Percentiles rank a stretch among this genome's conserved stretches.
Evolutionary conservation across 208 protist genomes (phyloP).

Genomic region (Novymonas esmeraldas): DNA sequence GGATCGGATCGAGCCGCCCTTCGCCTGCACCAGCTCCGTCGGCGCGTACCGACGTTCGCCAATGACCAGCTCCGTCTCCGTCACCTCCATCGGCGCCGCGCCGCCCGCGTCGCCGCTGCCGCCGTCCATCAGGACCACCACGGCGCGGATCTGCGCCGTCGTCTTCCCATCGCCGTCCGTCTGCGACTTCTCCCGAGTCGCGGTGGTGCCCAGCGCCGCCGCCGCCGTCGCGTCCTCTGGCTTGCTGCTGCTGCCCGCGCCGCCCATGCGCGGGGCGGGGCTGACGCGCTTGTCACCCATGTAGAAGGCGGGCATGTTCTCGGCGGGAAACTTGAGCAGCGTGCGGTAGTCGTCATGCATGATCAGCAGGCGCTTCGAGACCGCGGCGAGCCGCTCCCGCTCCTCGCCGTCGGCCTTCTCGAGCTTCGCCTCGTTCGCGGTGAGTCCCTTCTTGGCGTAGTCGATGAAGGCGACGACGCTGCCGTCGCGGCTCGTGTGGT

Average conservation of each 20-base stretch:
- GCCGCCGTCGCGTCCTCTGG: constrained; percentile 3
- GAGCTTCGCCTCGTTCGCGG: constrained; percentile 26
- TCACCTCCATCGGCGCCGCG: constrained; percentile 13
- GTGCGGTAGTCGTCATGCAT: constrained; percentile 40
- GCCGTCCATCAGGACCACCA: constrained; percentile 20
- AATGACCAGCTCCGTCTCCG: constrained; percentile 21
- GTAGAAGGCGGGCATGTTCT: constrained; percentile 32
- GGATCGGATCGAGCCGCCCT: constrained; percentile 34
- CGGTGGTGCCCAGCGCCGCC: neutral
- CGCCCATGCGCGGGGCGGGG: constrained; percentile 15
- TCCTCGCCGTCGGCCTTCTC: constrained; percentile 22
- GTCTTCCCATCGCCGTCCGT: neutral
- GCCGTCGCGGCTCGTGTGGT: constrained; percentile 46
- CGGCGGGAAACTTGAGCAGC: constrained; percentile 21
- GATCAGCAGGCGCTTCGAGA: constrained; percentile 24
- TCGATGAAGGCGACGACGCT: constrained; percentile 55
- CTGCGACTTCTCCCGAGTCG: neutral
- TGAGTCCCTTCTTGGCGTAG: constrained; percentile 40
- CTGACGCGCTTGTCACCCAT: constrained; percentile 28
- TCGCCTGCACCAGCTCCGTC: constrained; percentile 37
- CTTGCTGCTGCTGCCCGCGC: too few species aligned
- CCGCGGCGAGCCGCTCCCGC: constrained; percentile 18
- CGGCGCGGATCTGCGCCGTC: constrained; percentile 20
- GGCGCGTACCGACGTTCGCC: constrained; percentile 23
- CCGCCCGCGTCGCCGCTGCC: neutral